Evolutionary conservation across 495 filamentous ascomycete species (phyloP), one percentile per base, ranked within the genome.

Genomic region (Aspergillus biplanus): DNA sequence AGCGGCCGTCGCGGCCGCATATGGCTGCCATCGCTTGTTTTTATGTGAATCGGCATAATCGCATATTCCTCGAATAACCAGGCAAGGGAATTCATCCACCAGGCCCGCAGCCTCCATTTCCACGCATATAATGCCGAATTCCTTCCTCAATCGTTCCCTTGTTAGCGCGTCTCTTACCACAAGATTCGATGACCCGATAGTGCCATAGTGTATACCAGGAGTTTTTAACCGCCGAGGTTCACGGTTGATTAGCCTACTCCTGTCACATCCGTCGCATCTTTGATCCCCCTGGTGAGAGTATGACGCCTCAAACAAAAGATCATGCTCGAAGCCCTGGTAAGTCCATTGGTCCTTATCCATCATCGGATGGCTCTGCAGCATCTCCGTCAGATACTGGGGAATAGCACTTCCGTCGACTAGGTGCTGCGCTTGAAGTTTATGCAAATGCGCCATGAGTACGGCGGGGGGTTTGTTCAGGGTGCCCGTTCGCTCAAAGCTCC

Each of bases 381-480:
- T 59, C 37, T 50, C 4, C 11, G 12, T 6, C 4, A 59, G 32
- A 33, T 52, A 34, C 56, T 16, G 4, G 6, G 62, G 44, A 18
- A 75, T 69, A 31, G 56, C 37, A 46, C 33, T 63, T 4, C 16
- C 21, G 27, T 58, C 52, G 1, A 54, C 56, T 21, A 59, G 35
- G 46, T 75, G 57, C 16, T 62, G 16, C 33, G 69, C 59, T 27
- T 66, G 52, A 15, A 78, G 48, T 16, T 62, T 66, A 6, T 58
- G 33, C 6, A 79, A 39, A 13, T 72, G 73, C 21, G 58, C 72
- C 34, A 69, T 56, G 6, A 75, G 58, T 3, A 63, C 37, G 3
- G 42, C 15, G 9, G 72, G 68, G 44, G 73, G 76, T 37, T 66
- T 65, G 59, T 74, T 72, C 16, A 75, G 49, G 6, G 52, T 62